Conservation (phyloP, 1,139 yeast genomes). For the Candida smagusa region DNA sequence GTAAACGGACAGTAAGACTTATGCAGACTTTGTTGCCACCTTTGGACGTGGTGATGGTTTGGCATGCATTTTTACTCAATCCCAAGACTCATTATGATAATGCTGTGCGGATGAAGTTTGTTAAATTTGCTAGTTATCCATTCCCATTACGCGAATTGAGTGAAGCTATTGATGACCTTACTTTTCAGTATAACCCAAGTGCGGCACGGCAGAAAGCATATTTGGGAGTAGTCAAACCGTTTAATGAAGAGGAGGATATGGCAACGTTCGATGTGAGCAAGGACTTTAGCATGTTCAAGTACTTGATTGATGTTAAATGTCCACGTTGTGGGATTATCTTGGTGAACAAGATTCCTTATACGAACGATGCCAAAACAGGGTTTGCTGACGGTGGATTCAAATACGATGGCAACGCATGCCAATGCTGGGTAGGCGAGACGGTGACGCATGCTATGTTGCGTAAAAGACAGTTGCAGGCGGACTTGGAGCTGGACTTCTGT, state of each 20-base stretch:
- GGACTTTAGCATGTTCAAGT: slow-evolving; percentile 3
- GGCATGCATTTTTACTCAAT: slow-evolving; percentile 31
- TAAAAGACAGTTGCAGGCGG: slow-evolving; percentile 16
- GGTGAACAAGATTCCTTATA: slow-evolving; percentile 13
- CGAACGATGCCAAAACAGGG: slow-evolving; percentile 15
- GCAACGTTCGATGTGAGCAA: neutral
- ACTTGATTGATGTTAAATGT: slow-evolving; percentile 12
- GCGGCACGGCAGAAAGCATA: neutral
- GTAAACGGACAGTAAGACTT: neutral
- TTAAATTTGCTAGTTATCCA: slow-evolving; percentile 17
- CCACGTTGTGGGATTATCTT: slow-evolving; percentile 16
- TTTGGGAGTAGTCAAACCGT: neutral
- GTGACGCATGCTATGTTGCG: slow-evolving; percentile 14
- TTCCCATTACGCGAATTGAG: slow-evolving; percentile 23
- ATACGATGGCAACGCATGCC: neutral
- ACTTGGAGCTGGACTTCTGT: slow-evolving; percentile 6
- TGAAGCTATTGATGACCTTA: slow-evolving; percentile 14
- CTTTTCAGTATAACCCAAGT: slow-evolving; percentile 14
- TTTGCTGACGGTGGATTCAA: slow-evolving; percentile 17
- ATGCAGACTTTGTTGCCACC: slow-evolving; percentile 21
- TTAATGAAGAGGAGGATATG: slow-evolving; percentile 1
- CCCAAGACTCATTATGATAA: slow-evolving; percentile 26
- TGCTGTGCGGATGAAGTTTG: slow-evolving; percentile 19
- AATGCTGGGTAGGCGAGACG: neutral
- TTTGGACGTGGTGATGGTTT: slow-evolving; percentile 33